These are phyloP conservation scores for Quercus ilex DNA, from an alignment of 306 rosid genomes.

Conservation along the genomic window DNA sequence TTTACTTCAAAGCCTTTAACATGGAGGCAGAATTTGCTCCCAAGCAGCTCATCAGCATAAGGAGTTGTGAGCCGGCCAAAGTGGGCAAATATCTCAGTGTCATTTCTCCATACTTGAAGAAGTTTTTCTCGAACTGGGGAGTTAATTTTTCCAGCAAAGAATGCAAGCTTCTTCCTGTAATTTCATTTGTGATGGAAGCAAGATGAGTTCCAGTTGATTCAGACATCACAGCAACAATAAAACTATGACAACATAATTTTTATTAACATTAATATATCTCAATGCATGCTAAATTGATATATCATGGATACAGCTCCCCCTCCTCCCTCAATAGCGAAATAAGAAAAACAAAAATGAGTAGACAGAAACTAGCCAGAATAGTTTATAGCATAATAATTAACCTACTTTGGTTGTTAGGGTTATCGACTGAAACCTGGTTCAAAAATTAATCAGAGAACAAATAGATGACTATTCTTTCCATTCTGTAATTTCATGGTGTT, in stretches of 20 bases:
- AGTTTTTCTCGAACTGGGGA: conserved; percentile 53
- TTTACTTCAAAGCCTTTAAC: conserved; percentile 87
- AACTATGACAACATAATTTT: neutral
- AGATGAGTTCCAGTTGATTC: conserved; percentile 6
- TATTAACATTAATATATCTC: no score
- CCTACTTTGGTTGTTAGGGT: no score
- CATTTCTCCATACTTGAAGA: conserved; percentile 60
- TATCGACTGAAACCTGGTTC: no score
- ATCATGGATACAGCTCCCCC: no score
- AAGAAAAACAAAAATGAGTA: no score
- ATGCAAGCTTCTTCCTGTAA: conserved; percentile 68
- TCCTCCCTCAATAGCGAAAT: no score
- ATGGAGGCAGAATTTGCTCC: conserved; percentile 89
- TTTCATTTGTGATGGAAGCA: neutral
- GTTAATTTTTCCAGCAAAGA: conserved; percentile 79
- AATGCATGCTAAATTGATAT: no score
- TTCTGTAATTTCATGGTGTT: no score
- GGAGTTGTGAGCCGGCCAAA: conserved; percentile 69
- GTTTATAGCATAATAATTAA: no score
- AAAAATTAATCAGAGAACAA: no score
- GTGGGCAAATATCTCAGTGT: conserved; percentile 72
- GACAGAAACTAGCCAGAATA: no score
- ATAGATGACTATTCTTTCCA: no score
- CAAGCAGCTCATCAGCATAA: conserved; percentile 66
- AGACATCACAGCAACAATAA: neutral